Conservation (phyloP, 176 grass and related monocot genomes). For the Bolboschoenus planiculmis region DNA sequence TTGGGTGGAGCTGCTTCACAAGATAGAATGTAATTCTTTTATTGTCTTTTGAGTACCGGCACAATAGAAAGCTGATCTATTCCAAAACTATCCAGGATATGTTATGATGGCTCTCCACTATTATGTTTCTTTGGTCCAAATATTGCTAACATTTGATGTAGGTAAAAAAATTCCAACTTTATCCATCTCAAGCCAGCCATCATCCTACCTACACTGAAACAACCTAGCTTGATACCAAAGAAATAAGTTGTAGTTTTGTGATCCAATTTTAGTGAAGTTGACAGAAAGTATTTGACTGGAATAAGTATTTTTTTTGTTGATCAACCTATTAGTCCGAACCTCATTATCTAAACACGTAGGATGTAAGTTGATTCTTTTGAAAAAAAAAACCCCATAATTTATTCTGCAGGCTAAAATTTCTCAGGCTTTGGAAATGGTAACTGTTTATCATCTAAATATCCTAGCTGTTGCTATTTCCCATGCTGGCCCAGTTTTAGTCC, state of each 20-base stretch:
- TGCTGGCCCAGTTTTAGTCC: constrained; percentile 58
- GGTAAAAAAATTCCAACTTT: not conserved
- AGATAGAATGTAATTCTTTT: constrained; percentile 7
- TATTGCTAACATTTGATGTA: not conserved
- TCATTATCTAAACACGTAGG: not conserved
- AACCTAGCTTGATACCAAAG: not conserved
- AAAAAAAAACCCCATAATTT: not conserved
- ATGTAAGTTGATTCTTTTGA: not conserved
- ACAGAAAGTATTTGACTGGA: not conserved
- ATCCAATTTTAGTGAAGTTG: not conserved
- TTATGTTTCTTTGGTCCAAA: not conserved
- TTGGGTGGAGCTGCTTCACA: not conserved
- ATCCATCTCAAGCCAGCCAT: not conserved
- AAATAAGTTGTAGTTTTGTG: not conserved
- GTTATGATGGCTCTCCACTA: not conserved
- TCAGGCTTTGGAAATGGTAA: constrained; percentile 65
- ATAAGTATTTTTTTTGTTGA: not conserved
- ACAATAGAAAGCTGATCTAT: not conserved
- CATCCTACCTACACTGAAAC: not conserved
- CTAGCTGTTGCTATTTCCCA: constrained; percentile 65
- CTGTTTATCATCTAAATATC: constrained; percentile 80
- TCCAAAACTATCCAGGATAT: not conserved
- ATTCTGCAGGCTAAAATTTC: constrained; percentile 68
- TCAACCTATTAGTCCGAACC: not conserved
- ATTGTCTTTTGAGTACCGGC: not conserved